phyloP scores from a whole-genome alignment of 495 filamentous ascomycete species.

The Penicillium dipodomyicola region DNA sequence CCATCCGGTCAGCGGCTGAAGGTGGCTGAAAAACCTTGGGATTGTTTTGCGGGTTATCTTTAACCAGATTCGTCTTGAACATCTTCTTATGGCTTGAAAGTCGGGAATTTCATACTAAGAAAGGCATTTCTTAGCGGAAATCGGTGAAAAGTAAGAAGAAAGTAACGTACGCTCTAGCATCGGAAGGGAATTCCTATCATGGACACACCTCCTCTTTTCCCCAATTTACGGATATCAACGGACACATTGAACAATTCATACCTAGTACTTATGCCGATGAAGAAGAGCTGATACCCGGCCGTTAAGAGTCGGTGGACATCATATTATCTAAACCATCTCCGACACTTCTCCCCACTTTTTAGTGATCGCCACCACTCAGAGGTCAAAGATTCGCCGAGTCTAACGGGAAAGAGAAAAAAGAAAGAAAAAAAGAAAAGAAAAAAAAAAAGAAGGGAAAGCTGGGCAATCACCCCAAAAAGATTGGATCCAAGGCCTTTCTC shows the following conservation, averaged over 20 bases:
- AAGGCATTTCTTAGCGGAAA: neutral
- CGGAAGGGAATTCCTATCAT: conserved; percentile 7
- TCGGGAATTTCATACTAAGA: neutral
- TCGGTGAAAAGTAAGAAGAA: neutral
- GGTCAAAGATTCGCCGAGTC: conserved; percentile 9
- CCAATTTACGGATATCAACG: neutral
- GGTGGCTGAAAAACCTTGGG: neutral
- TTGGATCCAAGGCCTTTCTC: neutral
- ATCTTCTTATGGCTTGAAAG: neutral
- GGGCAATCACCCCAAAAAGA: neutral
- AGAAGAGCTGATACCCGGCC: neutral
- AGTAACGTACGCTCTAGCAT: neutral
- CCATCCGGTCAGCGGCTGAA: conserved; percentile 1
- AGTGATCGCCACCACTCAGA: conserved; percentile 10
- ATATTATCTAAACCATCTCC: conserved; percentile 1
- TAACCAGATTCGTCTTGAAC: neutral
- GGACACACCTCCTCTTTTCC: neutral
- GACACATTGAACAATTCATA: neutral
- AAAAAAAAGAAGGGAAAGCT: neutral
- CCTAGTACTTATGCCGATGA: neutral
- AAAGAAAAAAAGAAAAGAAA: neutral
- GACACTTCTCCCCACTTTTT: conserved; percentile 1
- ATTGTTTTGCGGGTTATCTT: neutral
- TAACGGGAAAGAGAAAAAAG: conserved; percentile 1
- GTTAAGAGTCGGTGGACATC: neutral